Percentiles rank a stretch among this genome's conserved stretches.
Conservation (phyloP, 352 stramenopile genomes). For the Pythium pectinolyticum region DNA sequence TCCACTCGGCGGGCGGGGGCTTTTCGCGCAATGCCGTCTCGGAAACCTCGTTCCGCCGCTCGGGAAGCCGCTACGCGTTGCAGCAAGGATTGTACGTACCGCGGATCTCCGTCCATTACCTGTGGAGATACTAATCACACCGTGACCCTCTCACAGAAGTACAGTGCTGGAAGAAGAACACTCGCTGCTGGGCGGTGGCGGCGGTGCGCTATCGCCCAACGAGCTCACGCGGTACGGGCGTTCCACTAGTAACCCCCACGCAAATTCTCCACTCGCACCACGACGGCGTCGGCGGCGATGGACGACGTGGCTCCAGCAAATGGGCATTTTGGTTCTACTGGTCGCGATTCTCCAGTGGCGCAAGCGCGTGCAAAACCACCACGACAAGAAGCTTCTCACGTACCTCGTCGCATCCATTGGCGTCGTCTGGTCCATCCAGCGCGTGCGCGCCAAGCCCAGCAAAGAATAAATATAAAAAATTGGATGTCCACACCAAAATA, state of each 20-base stretch:
- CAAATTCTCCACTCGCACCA: constrained; percentile 9
- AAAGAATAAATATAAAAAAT: constrained; percentile 11
- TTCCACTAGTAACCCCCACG: constrained; percentile 2
- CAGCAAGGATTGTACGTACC: constrained; percentile 58
- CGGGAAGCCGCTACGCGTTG: constrained; percentile 51
- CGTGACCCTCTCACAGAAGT: constrained; percentile 34
- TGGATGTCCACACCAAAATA: background rate
- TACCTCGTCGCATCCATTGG: constrained; percentile 68
- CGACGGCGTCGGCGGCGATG: constrained; percentile 16
- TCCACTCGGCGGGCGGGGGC: constrained; percentile 29
- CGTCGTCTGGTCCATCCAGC: constrained; percentile 55
- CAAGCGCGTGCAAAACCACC: constrained; percentile 41
- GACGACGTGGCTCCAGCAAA: constrained; percentile 28
- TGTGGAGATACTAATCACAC: no score
- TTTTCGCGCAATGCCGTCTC: constrained; percentile 44
- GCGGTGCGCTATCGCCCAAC: constrained; percentile 18
- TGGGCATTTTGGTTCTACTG: constrained; percentile 36
- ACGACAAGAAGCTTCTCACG: constrained; percentile 58
- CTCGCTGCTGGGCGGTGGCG: constrained; percentile 16
- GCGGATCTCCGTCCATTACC: no score
- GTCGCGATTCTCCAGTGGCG: constrained; percentile 52
- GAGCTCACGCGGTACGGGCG: no score
- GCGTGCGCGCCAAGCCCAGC: constrained; percentile 41
- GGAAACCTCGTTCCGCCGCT: constrained; percentile 56
- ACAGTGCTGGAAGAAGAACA: constrained; percentile 76